These are phyloP conservation scores for Capsicum chinense DNA, from an alignment of 257 asterid genomes.

Conservation along the genomic window DNA sequence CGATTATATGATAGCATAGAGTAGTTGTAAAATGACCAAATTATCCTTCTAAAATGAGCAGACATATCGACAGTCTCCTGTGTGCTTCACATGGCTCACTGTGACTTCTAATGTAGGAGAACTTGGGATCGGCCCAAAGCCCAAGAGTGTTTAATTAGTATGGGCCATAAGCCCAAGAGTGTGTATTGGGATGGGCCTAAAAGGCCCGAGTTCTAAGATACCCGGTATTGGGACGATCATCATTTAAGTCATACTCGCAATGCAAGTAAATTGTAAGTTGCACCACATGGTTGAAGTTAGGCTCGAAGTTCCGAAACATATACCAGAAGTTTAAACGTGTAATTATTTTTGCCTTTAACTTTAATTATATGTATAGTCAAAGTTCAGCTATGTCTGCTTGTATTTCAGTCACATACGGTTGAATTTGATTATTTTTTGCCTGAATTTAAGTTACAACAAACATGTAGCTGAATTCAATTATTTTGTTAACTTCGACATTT, in stretches of 20 bases:
- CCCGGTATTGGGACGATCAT: neutral
- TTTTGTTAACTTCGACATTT: too few species aligned
- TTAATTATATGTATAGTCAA: neutral
- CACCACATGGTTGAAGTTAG: too few species aligned
- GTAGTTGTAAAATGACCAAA: too few species aligned
- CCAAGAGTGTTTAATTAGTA: neutral
- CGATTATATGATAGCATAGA: too few species aligned
- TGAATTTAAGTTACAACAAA: neutral
- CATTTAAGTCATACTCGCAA: neutral
- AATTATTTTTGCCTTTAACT: neutral
- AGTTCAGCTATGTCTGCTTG: neutral
- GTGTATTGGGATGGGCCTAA: neutral
- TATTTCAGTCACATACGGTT: neutral
- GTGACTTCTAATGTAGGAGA: too few species aligned
- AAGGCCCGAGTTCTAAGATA: neutral
- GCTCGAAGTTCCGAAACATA: neutral
- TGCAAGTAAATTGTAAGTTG: too few species aligned
- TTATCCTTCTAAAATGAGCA: too few species aligned
- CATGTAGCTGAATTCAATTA: too few species aligned
- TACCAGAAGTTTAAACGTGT: neutral
- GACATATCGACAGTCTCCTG: too few species aligned
- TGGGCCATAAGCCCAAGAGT: neutral
- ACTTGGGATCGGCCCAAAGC: neutral
- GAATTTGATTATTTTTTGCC: neutral
- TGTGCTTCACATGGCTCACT: too few species aligned